phyloP scores from a whole-genome alignment of 129 eudicot species.

The Flaveria sonorensis region DNA sequence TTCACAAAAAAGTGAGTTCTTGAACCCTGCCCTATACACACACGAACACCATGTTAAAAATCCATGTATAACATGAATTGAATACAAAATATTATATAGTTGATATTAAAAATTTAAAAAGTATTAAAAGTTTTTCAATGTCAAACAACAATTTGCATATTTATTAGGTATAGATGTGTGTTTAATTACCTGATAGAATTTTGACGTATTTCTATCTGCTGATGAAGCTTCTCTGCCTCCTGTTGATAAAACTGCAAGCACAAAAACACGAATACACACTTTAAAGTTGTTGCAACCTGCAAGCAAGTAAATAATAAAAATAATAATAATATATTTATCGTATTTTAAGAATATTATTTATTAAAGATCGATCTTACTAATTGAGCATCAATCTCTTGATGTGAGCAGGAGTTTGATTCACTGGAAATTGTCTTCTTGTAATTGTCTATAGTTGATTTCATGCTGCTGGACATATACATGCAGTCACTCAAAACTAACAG shows the following conservation, averaged over 20 bases:
- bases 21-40: too few relatives aligned
- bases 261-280: too few relatives aligned
- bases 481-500: background rate
- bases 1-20: too few relatives aligned
- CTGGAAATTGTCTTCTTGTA: constrained; percentile 69
- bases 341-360: background rate
- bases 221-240: constrained; percentile 72
- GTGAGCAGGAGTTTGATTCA: constrained; percentile 43
- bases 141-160: too few relatives aligned
- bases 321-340: background rate
- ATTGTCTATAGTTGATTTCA: constrained; percentile 68
- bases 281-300: background rate
- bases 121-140: too few relatives aligned
- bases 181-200: constrained; percentile 54
- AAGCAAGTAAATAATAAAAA: background rate
- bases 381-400: constrained; percentile 72
- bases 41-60: background rate
- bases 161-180: too few relatives aligned
- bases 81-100: too few relatives aligned
- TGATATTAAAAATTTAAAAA: too few relatives aligned
- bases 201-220: constrained; percentile 72
- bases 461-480: constrained; percentile 41
- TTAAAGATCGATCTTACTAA: constrained; percentile 35
- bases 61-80: too few relatives aligned
- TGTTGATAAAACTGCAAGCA: constrained; percentile 70